Evolutionary conservation across 768 basidiomycete genomes (phyloP), one percentile per base, ranked within the genome.

Genomic region (Chalciporus pseudorubinellus): DNA sequence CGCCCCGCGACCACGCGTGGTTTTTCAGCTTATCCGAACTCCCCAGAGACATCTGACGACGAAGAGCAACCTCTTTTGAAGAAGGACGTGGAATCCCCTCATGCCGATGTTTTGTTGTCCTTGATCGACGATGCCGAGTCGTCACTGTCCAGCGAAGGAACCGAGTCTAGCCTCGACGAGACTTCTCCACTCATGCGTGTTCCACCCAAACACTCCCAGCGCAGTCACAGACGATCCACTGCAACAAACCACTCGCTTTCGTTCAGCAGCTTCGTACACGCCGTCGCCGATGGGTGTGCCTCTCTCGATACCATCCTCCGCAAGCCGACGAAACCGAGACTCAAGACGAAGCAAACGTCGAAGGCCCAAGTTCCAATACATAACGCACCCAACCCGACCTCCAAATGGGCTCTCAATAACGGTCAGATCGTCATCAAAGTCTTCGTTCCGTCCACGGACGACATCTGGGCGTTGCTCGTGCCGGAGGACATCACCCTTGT

Each of bases 361-460:
- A 43, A 33, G 33, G 21, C 40, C 33, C 5, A 28, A 3, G 41
- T 36, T 10, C 44, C 12, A 24, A 3, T 18, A 14, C 16, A 21
- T 14, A 50, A 51, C 16, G 16, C 21, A 18, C 38, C 44, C 24
- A 48, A 55, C 14, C 21, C 44, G 24, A 50, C 20, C 12, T 42
- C 47, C 5, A 60, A 56, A 44, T 74, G 73, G 73, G 62, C 62
- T 19, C 63, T 73, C 26, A 58, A 59, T 26, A 55, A 67, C 22
- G 72, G 69, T 4, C 60, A 57, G 55, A 74, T 74, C 44, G 34
- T 72, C 48, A 58, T 74, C 62, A 74, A 74, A 56, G 70, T 74
- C 12, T 67, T 69, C 39, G 71, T 74, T 9, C 72, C 72, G 31
- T 61, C 64, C 33, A 73, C 67, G 31, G 68, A 74, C 51, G 74